These are phyloP conservation scores for Pyronema domesticum DNA, from an alignment of 495 filamentous ascomycete species.

Conservation along the genomic window DNA sequence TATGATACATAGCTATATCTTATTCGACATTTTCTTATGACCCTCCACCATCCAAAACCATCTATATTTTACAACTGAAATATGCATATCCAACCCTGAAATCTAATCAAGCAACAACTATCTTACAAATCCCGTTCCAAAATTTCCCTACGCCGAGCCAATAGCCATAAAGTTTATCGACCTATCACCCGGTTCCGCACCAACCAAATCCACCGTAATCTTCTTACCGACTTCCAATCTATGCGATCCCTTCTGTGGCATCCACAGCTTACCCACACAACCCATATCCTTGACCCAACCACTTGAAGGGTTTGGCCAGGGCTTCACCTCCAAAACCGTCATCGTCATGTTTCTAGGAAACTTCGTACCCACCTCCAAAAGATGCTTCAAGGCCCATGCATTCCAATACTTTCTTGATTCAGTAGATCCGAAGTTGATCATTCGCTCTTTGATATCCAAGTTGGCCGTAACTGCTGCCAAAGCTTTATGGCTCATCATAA, in stretches of 20 bases:
- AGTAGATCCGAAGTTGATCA: constrained; percentile 25
- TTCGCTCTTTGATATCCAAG: constrained; percentile 24
- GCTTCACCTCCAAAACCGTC: constrained; percentile 22
- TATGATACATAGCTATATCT: too few species aligned
- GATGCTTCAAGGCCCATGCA: constrained; percentile 31
- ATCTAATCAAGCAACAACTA: too few species aligned
- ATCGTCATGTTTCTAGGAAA: constrained; percentile 24
- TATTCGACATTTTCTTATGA: too few species aligned
- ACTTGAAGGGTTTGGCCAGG: constrained; percentile 23
- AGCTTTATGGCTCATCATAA: constrained; percentile 2
- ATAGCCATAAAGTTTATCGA: constrained; percentile 11
- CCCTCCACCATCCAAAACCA: too few species aligned
- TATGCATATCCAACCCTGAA: too few species aligned
- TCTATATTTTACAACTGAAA: too few species aligned
- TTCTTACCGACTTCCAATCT: constrained; percentile 31
- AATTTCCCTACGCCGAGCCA: too few species aligned
- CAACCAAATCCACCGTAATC: constrained; percentile 41
- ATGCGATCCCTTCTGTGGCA: constrained; percentile 24
- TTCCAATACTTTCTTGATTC: constrained; percentile 41
- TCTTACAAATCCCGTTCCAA: too few species aligned
- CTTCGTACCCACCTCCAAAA: constrained; percentile 22
- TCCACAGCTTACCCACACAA: constrained; percentile 17
- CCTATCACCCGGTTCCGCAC: constrained; percentile 16
- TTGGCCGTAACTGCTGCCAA: constrained; percentile 23
- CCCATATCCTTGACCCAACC: constrained; percentile 25